Evolutionary conservation across 345 rosid species (phyloP), one percentile per base, ranked within the genome.

Genomic region (Gossypium anomalum): DNA sequence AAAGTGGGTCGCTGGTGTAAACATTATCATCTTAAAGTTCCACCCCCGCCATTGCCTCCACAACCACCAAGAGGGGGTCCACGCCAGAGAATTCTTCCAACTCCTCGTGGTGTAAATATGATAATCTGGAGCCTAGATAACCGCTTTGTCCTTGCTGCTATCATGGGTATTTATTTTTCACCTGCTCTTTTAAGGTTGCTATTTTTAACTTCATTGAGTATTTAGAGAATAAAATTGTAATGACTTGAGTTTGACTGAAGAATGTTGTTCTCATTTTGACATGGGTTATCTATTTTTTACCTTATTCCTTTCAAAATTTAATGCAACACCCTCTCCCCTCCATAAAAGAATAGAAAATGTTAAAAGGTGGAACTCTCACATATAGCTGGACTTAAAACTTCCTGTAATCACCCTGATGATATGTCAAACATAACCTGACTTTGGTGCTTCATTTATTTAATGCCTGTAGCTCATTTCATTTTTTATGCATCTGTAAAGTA

Each of bases 51-150:
- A 11, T 82, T 92, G 90, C 97, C 92, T 17, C 94, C 98, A 76
- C 98, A 87, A 82, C 98, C 99, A 77, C 90, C 93, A 34, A 81
- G 92, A 79, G 98, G 98, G 68, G 99, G 99, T 67, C 99, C 99
- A 34, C 96, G 99, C 43, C 99, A 96, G 82, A 86, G 99, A 83
- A 85, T 90, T 73, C 89, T 93, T 75, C 99, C 99, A 71, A 96
- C 97, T 74, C 99, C 97, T 56, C 98, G 99, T 65, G 99, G 99
- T 77, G 99, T 96, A 61, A 96, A 92, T 81, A 96, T 93, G 99
- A 89, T 96, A 56, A 83, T 84, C 20, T 93, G 99, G 99, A 96
- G 99, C 86, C 87, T 96, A 53, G 98, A 96, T 82, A 96, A 96
- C 82, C 94, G 99, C 74, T 96, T 96, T 78, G 99, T 96, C 78